Base-by-base conservation (phyloP, 2,329 filamentous ascomycete genomes). In the Coniochaeta ligniaria region DNA sequence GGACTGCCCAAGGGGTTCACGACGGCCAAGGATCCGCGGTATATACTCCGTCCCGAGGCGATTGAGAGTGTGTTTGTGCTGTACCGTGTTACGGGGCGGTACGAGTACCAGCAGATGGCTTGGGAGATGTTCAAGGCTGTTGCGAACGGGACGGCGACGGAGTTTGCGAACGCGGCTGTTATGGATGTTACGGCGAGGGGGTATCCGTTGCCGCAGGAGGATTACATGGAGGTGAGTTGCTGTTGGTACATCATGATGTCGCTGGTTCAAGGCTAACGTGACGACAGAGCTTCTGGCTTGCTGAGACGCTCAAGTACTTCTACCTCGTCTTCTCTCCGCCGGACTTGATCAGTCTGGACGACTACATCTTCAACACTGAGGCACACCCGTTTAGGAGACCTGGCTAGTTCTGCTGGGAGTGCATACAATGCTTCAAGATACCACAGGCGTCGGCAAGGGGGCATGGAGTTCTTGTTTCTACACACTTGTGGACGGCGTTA, bases 231-330 rank as follows among this genome's bases (percentile, higher is more conserved):
- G 67, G 70, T 70, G 45, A 63, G 57, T n/a, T n/a, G n/a, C n/a
- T n/a, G n/a, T n/a, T 60, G 14, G 68, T 73, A 61, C 59, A 60
- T 72, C 56, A 11, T 58, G 52, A 33, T 57, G 24, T 31, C 38
- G 16, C 8, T 14, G 22, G 9, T 16, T 3, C 9, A 24, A 35
- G 1, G 36, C 56, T 58, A 22, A 45, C 56, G 3, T 17, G 22
- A 14, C 6, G 31, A 38, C 54, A 77, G 76, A 80, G 77, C 59
- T 91, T 90, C 69, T 92, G 88, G 86, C 76, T 89, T 66, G 85
- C 85, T 7, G 88, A 91, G 75, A 92, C 88, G 43, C 72, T 90
- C 63, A 92, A 91, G 73, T 91, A 91, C 67, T 90, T 91, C 62
- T 91, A 88, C 66, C 72, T 91, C 60, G 80, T 89, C 31, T 92